These are phyloP conservation scores for Phaeosphaeriaceae sp. DNA, from an alignment of 2,329 filamentous ascomycete genomes.

Conservation along the genomic window DNA sequence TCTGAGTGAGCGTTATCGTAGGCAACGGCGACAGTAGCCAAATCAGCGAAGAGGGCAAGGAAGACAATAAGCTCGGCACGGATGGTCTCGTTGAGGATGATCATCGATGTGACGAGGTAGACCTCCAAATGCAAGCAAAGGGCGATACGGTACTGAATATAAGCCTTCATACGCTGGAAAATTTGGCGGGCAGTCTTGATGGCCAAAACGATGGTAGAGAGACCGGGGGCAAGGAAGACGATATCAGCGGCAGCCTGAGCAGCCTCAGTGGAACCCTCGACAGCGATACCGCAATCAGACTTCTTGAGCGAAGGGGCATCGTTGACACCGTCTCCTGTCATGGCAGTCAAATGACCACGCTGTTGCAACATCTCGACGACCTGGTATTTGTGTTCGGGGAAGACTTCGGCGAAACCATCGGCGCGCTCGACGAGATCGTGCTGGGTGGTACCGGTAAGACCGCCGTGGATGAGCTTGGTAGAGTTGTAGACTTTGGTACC, in stretches of 20 bases:
- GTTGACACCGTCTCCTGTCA: conserved; percentile 79
- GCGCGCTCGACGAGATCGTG: conserved; percentile 78
- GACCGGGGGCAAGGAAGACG: conserved; percentile 75
- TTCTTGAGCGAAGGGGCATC: conserved; percentile 77
- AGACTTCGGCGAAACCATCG: conserved; percentile 76
- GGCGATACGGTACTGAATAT: conserved; percentile 78
- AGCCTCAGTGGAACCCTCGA: conserved; percentile 74
- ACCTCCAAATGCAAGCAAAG: conserved; percentile 76
- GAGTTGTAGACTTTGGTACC: conserved; percentile 84
- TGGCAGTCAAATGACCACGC: conserved; percentile 74
- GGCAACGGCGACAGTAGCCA: conserved; percentile 78
- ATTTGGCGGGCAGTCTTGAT: conserved; percentile 78
- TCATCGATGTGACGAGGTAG: conserved; percentile 78
- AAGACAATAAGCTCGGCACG: conserved; percentile 76
- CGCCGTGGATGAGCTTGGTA: conserved; percentile 76
- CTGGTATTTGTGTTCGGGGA: conserved; percentile 78
- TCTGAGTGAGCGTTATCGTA: conserved; percentile 83
- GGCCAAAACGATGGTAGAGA: conserved; percentile 73
- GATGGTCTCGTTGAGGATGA: conserved; percentile 80
- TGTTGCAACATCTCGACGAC: conserved; percentile 79
- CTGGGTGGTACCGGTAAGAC: conserved; percentile 73
- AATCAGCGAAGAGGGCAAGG: conserved; percentile 78
- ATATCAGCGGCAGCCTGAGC: conserved; percentile 76
- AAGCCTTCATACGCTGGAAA: conserved; percentile 80
- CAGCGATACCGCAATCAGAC: conserved; percentile 75